Evolutionary conservation across 2,329 filamentous ascomycete genomes (phyloP), one percentile per base, ranked within the genome.

Genomic region (Xylaria sp.): DNA sequence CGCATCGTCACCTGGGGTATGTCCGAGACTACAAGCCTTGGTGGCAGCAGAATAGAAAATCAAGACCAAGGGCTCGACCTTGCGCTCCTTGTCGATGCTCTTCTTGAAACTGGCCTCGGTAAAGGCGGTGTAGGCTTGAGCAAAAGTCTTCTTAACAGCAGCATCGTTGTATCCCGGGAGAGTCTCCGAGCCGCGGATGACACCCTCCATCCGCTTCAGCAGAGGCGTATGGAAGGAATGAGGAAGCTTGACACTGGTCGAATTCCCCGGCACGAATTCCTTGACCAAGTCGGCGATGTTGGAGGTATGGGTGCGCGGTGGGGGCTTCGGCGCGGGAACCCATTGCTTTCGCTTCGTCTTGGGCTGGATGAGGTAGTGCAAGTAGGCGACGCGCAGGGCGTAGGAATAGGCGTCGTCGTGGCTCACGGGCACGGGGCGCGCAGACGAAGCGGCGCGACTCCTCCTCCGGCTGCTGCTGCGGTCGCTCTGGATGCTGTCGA

Each of bases 41-140:
- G 94, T 97, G 7, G 96, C 94, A 71, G 93, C 92, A 1, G 94
- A 97, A 82, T 97, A 98, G 85, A 99, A 98, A 72, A 98, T 98
- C 74, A 99, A 86, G 61, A 99, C 90, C 61, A 98, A 83, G 72
- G 97, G 94, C 81, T 99, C 96, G 25, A 97, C 91, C 77, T 95
- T 91, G 71, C 95, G 89, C 80, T 98, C 95, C 82, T 97, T 97
- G 78, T 98, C 94, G 84, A 98, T 94, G 68, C 90, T 91, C 83
- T 94, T 97, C 74, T 93, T 91, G 78, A 98, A 98, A 55, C 89
- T 90, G 70, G 91, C 90, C 71, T 97, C 93, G 75, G 95, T 98
- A 79, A 99, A 92, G 66, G 94, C 92, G 68, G 95, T 98, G 79
- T 98, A 91, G 72, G 97, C 97, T 73, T 94, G 93, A 64, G 94